Conservation (phyloP, 306 rosid genomes). For the Ziziphus jujuba region DNA sequence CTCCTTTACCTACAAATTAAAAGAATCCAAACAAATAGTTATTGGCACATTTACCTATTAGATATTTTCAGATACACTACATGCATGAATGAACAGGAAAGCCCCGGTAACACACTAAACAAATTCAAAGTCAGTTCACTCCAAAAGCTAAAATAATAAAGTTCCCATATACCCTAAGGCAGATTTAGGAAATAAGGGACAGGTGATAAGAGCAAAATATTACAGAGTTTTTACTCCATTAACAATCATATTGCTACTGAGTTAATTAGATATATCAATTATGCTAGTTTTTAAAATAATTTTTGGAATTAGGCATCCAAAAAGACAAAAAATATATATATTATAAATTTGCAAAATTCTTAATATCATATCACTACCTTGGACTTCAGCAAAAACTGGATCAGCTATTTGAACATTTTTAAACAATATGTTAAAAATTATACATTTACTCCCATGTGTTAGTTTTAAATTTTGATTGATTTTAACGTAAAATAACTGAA, state of each 20-base stretch:
- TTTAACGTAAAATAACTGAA: too few relatives aligned
- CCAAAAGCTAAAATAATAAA: not conserved
- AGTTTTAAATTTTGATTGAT: too few relatives aligned
- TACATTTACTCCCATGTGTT: too few relatives aligned
- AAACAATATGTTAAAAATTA: too few relatives aligned
- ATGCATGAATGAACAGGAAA: constrained; percentile 3
- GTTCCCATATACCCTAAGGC: not conserved
- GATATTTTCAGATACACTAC: constrained; percentile 3
- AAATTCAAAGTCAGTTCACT: not conserved
- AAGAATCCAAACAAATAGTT: constrained; percentile 13
- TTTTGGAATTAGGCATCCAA: too few relatives aligned
- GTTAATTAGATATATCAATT: not conserved
- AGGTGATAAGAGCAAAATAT: not conserved
- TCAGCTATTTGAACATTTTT: too few relatives aligned
- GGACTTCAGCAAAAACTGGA: too few relatives aligned
- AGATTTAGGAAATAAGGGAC: not conserved
- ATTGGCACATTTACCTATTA: constrained; percentile 4
- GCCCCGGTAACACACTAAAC: not conserved
- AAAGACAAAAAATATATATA: too few relatives aligned
- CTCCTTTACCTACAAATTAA: constrained; percentile 74
- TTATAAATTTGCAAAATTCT: too few relatives aligned
- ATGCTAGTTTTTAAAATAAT: too few relatives aligned
- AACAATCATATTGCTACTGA: not conserved
- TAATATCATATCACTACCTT: too few relatives aligned
- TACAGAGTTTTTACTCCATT: constrained; percentile 1